Evolutionary conservation across 2,329 filamentous ascomycete genomes (phyloP), one percentile per base, ranked within the genome.

Genomic region (Sporothrix euskadiensis): DNA sequence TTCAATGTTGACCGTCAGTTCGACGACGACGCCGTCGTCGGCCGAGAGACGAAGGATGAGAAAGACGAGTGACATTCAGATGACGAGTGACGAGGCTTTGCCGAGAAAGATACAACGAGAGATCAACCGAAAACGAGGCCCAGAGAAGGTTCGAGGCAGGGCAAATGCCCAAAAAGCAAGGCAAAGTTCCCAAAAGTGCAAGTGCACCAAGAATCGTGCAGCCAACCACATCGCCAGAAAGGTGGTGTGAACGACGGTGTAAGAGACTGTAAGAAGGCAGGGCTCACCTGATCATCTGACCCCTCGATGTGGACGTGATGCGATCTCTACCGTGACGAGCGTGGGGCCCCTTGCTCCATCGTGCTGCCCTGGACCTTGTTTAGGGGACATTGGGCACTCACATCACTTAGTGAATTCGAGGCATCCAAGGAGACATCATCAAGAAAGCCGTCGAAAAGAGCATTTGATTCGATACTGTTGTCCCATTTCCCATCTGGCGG

Each of bases 401-500:
- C 5, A 35, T 5, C 35, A 35, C 35, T 35, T 8, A 3, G 3
- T 2, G 35, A 4, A 35, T 35, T 8, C 35, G 5, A 56, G 52
- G 52, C 52, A 26, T 56, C 26, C 44, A 49, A 49, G 52, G 8
- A 26, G 22, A 56, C 52, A 56, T 3, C 52, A 12, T 56, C 52
- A 30, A 56, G 2, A 56, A 5, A 26, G 22, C 14, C 12, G 10
- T n/a, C 26, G 3, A 2, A 61, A 47, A 26, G 5, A 12, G 39
- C 61, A 30, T 47, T 22, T 44, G n/a, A 47, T 66, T 44, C 32
- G 61, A 66, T 8, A 22, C 30, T 47, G 61, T 44, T 65, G 39
- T 66, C n/a, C 61, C 61, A 65, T 41, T 52, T 68, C 65, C 63
- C 65, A 68, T 52, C 66, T 69, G 66, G 66, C 66, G 66, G 66